Conservation (phyloP, 2,329 filamentous ascomycete species). For the Sordariomycetes sp. region DNA sequence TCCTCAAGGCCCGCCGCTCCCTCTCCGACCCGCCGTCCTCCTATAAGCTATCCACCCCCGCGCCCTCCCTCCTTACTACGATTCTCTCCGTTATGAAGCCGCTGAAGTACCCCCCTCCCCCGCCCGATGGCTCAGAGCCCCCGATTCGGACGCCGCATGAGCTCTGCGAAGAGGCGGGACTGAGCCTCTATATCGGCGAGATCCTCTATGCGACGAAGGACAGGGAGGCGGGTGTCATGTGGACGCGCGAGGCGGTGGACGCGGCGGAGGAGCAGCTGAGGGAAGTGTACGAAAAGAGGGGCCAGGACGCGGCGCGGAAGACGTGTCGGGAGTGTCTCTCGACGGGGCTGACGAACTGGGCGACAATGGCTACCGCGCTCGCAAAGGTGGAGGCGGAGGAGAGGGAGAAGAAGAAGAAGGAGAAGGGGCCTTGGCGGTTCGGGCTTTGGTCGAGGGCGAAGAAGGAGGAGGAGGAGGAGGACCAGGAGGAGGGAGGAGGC, state of each 20-base stretch:
- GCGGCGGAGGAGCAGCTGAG: slow-evolving; percentile 58
- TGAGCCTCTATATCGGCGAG: slow-evolving; percentile 87
- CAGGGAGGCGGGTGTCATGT: slow-evolving; percentile 62
- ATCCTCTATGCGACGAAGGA: slow-evolving; percentile 61
- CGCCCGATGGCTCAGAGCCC: slow-evolving; percentile 53
- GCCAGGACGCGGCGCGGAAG: slow-evolving; percentile 17
- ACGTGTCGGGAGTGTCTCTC: slow-evolving; percentile 67
- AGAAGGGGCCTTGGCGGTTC: slow-evolving; percentile 16
- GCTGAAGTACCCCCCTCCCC: slow-evolving; percentile 57
- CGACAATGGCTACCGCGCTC: slow-evolving; percentile 60
- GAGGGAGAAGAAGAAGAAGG: slow-evolving; percentile 14
- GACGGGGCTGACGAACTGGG: slow-evolving; percentile 71
- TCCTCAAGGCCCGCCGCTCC: slow-evolving; percentile 65
- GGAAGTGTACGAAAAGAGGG: slow-evolving; percentile 10
- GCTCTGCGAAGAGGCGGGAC: slow-evolving; percentile 70
- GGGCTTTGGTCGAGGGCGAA: slow-evolving; percentile 22
- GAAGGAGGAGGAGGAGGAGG: slow-evolving; percentile 16
- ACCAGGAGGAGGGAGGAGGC: slow-evolving; percentile 20
- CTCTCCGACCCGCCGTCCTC: slow-evolving; percentile 25
- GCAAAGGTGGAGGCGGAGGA: slow-evolving; percentile 33
- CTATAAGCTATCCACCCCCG: slow-evolving; percentile 3
- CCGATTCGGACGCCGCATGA: slow-evolving; percentile 51
- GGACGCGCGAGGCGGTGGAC: slow-evolving; percentile 82
- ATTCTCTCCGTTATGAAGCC: slow-evolving; percentile 18
- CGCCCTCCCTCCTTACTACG: slow-evolving; percentile 4